A percentile compares a stretch with the other conserved stretches of the same genome.
These are phyloP conservation scores for Melocanna baccifera DNA, from an alignment of 176 grass and related monocot genomes.

Conservation along the genomic window DNA sequence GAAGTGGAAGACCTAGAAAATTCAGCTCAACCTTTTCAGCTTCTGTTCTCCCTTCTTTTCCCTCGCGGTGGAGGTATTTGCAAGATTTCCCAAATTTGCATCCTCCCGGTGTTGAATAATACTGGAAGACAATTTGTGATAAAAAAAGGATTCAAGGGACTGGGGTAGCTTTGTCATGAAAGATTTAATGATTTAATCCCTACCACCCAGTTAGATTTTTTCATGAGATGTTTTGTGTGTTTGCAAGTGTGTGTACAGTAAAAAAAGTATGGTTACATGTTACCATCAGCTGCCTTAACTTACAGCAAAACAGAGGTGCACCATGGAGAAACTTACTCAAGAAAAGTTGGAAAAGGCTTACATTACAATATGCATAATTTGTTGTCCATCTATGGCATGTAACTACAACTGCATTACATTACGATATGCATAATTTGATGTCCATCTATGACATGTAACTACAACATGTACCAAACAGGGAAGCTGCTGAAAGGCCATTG, in stretches of 20 bases:
- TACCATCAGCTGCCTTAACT: not conserved
- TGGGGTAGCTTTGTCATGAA: not conserved
- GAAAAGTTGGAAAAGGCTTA: not conserved
- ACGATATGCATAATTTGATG: not conserved
- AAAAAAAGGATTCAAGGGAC: slow-evolving; percentile 7
- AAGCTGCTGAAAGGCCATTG: not conserved
- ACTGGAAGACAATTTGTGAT: slow-evolving; percentile 49
- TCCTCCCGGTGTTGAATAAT: slow-evolving; percentile 66
- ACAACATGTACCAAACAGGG: not conserved
- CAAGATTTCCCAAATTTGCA: slow-evolving; percentile 90
- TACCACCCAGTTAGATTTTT: not conserved
- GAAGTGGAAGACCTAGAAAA: slow-evolving; percentile 94
- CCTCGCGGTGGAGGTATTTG: slow-evolving; percentile 63
- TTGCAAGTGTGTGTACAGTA: not conserved
- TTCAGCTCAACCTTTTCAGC: slow-evolving; percentile 63
- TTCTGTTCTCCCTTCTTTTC: slow-evolving; percentile 57
- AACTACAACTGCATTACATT: not conserved
- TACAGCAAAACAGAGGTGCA: not conserved
- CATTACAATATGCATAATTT: not conserved
- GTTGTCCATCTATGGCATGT: not conserved
- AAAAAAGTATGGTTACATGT: not conserved
- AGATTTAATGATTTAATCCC: not conserved
- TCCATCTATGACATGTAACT: not conserved
- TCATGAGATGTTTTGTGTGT: not conserved
- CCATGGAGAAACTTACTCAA: not conserved